Evolutionary conservation across 164 flowering plant genomes (phyloP), one percentile per base, ranked within the genome.

Genomic region (Tetracentron sinense): DNA sequence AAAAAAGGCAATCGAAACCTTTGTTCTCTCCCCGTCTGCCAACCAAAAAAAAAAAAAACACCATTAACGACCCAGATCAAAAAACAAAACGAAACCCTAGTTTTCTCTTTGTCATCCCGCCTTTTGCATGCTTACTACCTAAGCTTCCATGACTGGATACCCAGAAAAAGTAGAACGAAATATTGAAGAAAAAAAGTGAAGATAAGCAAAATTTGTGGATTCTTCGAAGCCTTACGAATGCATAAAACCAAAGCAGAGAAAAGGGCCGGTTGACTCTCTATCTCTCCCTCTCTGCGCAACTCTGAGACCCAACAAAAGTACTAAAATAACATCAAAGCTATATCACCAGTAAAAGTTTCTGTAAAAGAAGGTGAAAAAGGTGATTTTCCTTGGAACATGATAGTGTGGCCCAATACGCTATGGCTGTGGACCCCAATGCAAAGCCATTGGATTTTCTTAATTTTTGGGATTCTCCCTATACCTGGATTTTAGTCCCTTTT

Each of bases 211-310:
- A 38, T 72, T 72, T 77, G 89, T 84, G 95, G 91, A 84, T 76
- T 81, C 75, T 59, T 84, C 74, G 76, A 85, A 79, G 82, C 96
- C 87, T 87, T 86, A 78, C 88, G 83, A 74, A 84, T 73, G 68
- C 68, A 71, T 62, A 77, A 50, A n/a, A 55, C 69, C 76, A 72
- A 71, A 65, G 49, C 35, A 38, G 21, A 23, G 70, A 76, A 78
- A 71, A 57, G 71, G 81, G 64, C 64, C n/a, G 79, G 89, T 88
- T 86, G 91, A 86, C 91, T 83, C 78, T 79, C 60, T 54, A 59
- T 19, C 66, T 28, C 56, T 62, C 56, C 14, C 63, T 53, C 42
- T 49, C n/a, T 62, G n/a, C n/a, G n/a, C n/a, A n/a, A n/a, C n/a
- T n/a, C n/a, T n/a, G n/a, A n/a, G n/a, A n/a, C n/a, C n/a, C n/a